Evolutionary conservation across 352 stramenopile genomes (phyloP), one percentile per base, ranked within the genome.

Genomic region (Plasmopara muralis): DNA sequence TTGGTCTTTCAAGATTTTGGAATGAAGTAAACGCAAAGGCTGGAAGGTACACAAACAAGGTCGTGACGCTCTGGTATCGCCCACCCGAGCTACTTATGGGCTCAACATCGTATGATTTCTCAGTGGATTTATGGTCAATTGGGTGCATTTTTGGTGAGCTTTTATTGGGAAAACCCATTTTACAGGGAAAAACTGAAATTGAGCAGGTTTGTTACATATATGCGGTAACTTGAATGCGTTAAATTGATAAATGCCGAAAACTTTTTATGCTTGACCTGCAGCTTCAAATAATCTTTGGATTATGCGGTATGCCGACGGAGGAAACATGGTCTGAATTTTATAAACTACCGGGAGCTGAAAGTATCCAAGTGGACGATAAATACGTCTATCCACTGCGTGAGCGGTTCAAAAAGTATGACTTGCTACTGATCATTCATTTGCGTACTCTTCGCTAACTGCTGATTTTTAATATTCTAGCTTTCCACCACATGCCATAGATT

Each of bases 21-120:
- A 93, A 88, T 41, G 83, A 92, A 53, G 78, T 89, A 5, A 88
- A 87, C 30, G 81, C 81, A 25, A 89, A 90, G 47, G 82, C 80
- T 13, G 83, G 83, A 16, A 65, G 77, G 15, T 93, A 93, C 49
- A 97, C 91, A 15, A 96, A 98, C 71, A 98, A 98, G 55, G 93
- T 98, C 5, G 92, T 97, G 9, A 98, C 93, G 25, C 66, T 95
- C 15, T 98, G 93, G 93, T 98, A 98, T 62, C 78, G 93, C 25
- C 78, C 92, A 1, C 93, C 93, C 0, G 93, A 98, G 58, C 72
- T 98, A 16, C 64, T 98, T 25, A 78, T 98, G 47, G 89, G 93
- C 3, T 95, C 76, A 14, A 97, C 89, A 4, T 85, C 73, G 6
- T 98, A 98, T 60, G 85, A 93, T 53, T 92, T 81, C 37, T 93